phyloP scores from a whole-genome alignment of 352 stramenopile species.

The Phytopythium kandeliae region DNA sequence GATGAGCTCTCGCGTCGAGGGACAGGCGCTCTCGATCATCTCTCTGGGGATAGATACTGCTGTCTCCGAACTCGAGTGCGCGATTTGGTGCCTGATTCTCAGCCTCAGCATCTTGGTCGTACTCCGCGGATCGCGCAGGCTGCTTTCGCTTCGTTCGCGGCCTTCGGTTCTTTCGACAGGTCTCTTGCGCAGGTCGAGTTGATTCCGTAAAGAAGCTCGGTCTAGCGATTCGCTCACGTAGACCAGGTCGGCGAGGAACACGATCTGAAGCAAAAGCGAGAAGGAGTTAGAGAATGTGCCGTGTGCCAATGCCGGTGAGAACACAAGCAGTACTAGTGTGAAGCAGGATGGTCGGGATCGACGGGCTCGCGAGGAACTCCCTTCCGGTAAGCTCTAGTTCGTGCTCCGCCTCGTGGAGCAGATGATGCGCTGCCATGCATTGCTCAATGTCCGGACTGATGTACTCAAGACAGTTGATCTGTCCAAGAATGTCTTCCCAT shows the following conservation, averaged over 20 bases:
- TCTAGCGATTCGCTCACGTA: constrained; percentile 24
- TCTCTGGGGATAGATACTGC: background rate
- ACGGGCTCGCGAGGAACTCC: constrained; percentile 60
- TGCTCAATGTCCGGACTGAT: constrained; percentile 57
- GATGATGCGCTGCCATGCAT: constrained; percentile 34
- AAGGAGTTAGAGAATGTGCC: no score
- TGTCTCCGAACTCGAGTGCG: background rate
- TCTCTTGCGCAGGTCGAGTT: background rate
- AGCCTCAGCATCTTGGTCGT: background rate
- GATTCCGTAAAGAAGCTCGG: constrained; percentile 6
- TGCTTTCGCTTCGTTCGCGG: background rate
- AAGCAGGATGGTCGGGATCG: constrained; percentile 18
- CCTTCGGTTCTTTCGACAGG: background rate
- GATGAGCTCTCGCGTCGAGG: background rate
- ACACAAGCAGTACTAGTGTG: background rate
- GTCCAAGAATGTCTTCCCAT: constrained; percentile 55
- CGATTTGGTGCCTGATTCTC: background rate
- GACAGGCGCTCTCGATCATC: background rate
- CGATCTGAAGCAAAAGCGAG: constrained; percentile 13
- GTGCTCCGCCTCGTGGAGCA: constrained; percentile 37
- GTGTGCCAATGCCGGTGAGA: no score
- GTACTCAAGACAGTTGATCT: constrained; percentile 42
- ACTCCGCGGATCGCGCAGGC: no score
- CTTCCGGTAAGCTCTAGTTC: constrained; percentile 54
- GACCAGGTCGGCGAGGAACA: constrained; percentile 16